Percentiles rank a stretch among this genome's conserved stretches.
These are phyloP conservation scores for Polychytrium aggregatum DNA, from an alignment of 192 early-diverging fungal species.

Conservation along the genomic window DNA sequence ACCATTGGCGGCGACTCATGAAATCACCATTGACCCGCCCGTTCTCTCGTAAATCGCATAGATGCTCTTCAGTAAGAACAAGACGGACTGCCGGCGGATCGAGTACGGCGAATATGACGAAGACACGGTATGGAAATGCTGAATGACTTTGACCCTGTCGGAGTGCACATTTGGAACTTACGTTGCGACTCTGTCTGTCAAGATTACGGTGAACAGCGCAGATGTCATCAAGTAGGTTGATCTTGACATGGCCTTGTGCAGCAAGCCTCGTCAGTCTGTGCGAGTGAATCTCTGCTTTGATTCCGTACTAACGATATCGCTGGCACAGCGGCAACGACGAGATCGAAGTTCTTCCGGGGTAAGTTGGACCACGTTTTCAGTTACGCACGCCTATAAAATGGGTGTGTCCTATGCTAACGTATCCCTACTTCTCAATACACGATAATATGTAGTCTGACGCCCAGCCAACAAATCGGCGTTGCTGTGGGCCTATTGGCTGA, in stretches of 20 bases:
- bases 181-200: constrained; percentile 13
- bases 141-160: too few species aligned
- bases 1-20: neutral
- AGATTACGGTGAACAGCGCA: constrained; percentile 2
- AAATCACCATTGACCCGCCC: neutral
- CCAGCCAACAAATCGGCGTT: constrained; percentile 29
- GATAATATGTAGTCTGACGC: constrained; percentile 7
- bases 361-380: too few species aligned
- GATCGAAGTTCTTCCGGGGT: constrained; percentile 2
- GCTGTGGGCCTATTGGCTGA: constrained; percentile 31
- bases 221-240: constrained; percentile 3
- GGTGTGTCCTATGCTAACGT: neutral
- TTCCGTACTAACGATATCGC: neutral
- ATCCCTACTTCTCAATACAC: neutral
- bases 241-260: constrained; percentile 5
- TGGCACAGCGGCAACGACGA: neutral
- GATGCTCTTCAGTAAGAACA: constrained; percentile 36
- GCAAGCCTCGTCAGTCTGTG: too few species aligned
- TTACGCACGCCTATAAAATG: too few species aligned
- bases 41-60: too few species aligned
- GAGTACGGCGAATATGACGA: constrained; percentile 20
- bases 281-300: too few species aligned
- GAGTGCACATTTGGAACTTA: too few species aligned
- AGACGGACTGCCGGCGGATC: constrained; percentile 21
- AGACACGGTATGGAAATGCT: too few species aligned